Conservation (phyloP, 1,139 yeast genomes). For the Taphrina betulina region DNA sequence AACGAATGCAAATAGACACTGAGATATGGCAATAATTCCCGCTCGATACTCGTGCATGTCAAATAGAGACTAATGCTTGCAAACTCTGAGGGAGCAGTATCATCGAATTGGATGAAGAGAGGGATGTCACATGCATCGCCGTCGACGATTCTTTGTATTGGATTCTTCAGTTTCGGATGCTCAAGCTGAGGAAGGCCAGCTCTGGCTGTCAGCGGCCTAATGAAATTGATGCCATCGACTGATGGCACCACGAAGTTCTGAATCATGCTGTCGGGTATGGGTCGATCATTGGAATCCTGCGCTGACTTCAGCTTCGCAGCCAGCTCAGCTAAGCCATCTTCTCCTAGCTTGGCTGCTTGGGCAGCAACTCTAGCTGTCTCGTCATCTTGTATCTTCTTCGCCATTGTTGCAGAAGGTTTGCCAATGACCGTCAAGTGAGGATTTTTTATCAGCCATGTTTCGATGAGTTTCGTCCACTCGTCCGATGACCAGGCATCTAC, state of each 20-base stretch:
- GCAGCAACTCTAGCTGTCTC: slow-evolving; percentile 53
- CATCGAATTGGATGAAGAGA: slow-evolving; percentile 73
- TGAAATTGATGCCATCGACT: slow-evolving; percentile 70
- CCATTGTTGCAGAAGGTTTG: slow-evolving; percentile 67
- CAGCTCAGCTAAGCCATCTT: slow-evolving; percentile 58
- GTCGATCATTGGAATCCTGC: slow-evolving; percentile 62
- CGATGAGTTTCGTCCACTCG: slow-evolving; percentile 65
- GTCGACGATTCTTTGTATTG: slow-evolving; percentile 42
- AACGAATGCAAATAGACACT: slow-evolving; percentile 61
- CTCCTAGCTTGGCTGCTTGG: slow-evolving; percentile 57
- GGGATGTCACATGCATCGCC: slow-evolving; percentile 52
- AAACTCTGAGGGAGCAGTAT: slow-evolving; percentile 69
- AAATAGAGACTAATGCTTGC: slow-evolving; percentile 66
- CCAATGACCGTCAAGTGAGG: slow-evolving; percentile 74
- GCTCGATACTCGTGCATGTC: slow-evolving; percentile 63
- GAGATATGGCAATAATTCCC: slow-evolving; percentile 61
- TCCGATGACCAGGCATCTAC: slow-evolving; percentile 61
- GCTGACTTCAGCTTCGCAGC: slow-evolving; percentile 59
- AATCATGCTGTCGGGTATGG: slow-evolving; percentile 70
- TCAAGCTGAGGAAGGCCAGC: slow-evolving; percentile 46
- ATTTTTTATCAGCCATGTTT: slow-evolving; percentile 59
- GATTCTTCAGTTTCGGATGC: slow-evolving; percentile 43
- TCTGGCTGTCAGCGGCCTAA: slow-evolving; percentile 62
- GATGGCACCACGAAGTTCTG: slow-evolving; percentile 67
- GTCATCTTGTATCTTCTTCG: slow-evolving; percentile 54